A percentile compares a stretch with the other conserved stretches of the same genome.
Evolutionary conservation across 2,329 filamentous ascomycete species (phyloP).

Genomic region (Botrytis paeoniae): DNA sequence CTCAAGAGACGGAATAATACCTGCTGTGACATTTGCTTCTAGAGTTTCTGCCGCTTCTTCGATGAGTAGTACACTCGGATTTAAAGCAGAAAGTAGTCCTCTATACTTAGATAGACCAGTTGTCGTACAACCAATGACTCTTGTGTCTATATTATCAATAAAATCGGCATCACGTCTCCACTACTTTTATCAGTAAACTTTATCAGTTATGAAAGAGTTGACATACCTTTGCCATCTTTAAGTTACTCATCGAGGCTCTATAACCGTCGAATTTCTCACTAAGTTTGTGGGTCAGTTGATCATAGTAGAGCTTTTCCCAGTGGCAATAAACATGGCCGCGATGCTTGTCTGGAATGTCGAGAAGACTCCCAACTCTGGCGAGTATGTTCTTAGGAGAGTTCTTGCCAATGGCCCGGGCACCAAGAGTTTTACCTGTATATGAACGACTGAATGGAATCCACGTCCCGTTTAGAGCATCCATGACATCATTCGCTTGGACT

Average conservation of each 20-base stretch:
- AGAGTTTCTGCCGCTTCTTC: slow-evolving; percentile 66
- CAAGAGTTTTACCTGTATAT: slow-evolving; percentile 29
- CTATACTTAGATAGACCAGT: slow-evolving; percentile 70
- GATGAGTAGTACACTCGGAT: slow-evolving; percentile 61
- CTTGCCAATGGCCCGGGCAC: slow-evolving; percentile 14
- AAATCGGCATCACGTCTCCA: slow-evolving; percentile 29
- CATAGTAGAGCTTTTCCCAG: slow-evolving; percentile 31
- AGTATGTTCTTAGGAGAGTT: slow-evolving; percentile 28
- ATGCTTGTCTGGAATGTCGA: slow-evolving; percentile 29
- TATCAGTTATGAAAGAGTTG: too few species aligned
- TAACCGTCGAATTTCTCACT: slow-evolving; percentile 27
- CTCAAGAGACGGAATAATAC: slow-evolving; percentile 59
- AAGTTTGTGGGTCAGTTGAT: slow-evolving; percentile 25
- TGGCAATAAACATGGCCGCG: slow-evolving; percentile 37
- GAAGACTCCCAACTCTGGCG: slow-evolving; percentile 26
- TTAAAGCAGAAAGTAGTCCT: slow-evolving; percentile 55
- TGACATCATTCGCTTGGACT: slow-evolving; percentile 26
- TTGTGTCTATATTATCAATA: slow-evolving; percentile 61
- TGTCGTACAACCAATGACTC: slow-evolving; percentile 50
- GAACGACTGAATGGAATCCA: slow-evolving; percentile 31
- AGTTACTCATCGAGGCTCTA: slow-evolving; percentile 23
- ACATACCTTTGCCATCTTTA: slow-evolving; percentile 30
- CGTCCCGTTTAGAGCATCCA: slow-evolving; percentile 28
- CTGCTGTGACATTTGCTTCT: slow-evolving; percentile 54
- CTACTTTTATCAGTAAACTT: not conserved